Percentiles rank a stretch among this genome's conserved stretches.
phyloP scores from a whole-genome alignment of 768 basidiomycete species.

The Pilatotrama ljubarskyi region DNA sequence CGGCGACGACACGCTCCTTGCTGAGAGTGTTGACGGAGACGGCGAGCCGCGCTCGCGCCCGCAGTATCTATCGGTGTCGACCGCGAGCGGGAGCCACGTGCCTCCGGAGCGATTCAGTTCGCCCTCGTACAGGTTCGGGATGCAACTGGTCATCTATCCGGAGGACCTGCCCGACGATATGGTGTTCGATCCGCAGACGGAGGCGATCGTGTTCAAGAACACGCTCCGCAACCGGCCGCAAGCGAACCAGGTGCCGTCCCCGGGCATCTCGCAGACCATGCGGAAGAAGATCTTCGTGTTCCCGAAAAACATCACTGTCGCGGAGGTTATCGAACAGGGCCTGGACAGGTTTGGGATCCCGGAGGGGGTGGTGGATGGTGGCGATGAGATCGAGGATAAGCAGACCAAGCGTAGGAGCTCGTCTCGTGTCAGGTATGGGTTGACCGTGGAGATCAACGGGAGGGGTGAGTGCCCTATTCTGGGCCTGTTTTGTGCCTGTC shows the following conservation, averaged over 20 bases:
- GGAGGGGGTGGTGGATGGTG: slow-evolving; percentile 98
- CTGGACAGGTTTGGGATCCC: slow-evolving; percentile 92
- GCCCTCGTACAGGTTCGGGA: slow-evolving; percentile 79
- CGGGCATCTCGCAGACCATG: slow-evolving; percentile 57
- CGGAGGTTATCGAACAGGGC: slow-evolving; percentile 92
- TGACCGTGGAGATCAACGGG: slow-evolving; percentile 58
- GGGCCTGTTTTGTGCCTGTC: background rate
- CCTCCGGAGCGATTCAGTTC: slow-evolving; percentile 76
- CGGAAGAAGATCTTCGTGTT: slow-evolving; percentile 86
- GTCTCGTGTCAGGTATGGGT: slow-evolving; percentile 78
- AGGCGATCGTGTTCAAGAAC: slow-evolving; percentile 89
- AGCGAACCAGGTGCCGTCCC: slow-evolving; percentile 43
- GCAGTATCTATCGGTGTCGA: slow-evolving; percentile 46
- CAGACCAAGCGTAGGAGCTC: slow-evolving; percentile 76
- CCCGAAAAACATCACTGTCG: slow-evolving; percentile 93
- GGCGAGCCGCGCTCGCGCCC: slow-evolving; percentile 23
- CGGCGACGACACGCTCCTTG: slow-evolving; percentile 43
- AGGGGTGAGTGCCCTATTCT: slow-evolving; percentile 53
- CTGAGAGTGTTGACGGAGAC: slow-evolving; percentile 39
- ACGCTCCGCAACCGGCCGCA: slow-evolving; percentile 59
- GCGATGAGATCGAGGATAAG: slow-evolving; percentile 97
- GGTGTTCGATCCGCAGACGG: slow-evolving; percentile 89
- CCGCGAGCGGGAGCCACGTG: slow-evolving; percentile 44
- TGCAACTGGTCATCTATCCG: slow-evolving; percentile 86
- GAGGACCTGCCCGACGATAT: slow-evolving; percentile 93